Conservation (phyloP, 306 rosid species). For the Rosa chinensis region DNA sequence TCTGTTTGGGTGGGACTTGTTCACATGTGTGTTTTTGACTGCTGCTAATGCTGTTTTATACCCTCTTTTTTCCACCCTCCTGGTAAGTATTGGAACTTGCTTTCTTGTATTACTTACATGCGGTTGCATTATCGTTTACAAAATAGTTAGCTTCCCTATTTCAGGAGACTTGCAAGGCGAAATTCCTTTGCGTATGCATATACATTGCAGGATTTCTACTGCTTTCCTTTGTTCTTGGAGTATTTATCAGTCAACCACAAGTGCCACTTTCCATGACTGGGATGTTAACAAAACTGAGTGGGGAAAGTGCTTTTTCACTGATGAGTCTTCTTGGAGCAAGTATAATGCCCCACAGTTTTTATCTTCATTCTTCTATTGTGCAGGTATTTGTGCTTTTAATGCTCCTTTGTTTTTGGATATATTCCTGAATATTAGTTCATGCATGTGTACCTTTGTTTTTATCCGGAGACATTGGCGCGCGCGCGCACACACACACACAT, state of each 20-base stretch:
- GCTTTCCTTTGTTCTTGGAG: conserved; percentile 62
- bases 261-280: conserved; percentile 67
- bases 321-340: conserved; percentile 98
- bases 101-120: not conserved
- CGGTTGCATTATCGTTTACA: conserved; percentile 5
- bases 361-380: conserved; percentile 90
- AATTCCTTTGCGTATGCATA: conserved; percentile 47
- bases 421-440: not conserved
- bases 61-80: conserved; percentile 60
- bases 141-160: conserved; percentile 32
- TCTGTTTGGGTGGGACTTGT: conserved; percentile 91
- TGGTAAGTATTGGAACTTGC: conserved; percentile 53
- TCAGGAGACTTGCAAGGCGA: conserved; percentile 67
- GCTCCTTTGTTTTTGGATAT: not conserved
- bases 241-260: conserved; percentile 64
- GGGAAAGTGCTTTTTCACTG: conserved; percentile 83
- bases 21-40: conserved; percentile 85
- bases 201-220: conserved; percentile 62
- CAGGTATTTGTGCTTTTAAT: conserved; percentile 57
- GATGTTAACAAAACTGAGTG: conserved; percentile 58
- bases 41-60: conserved; percentile 62
- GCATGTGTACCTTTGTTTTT: not conserved
- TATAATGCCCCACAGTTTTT: conserved; percentile 90
- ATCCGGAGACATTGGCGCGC: not conserved
- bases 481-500: not conserved